Conservation (phyloP, 2,329 filamentous ascomycete genomes). For the Trichoderma arundinaceum region DNA sequence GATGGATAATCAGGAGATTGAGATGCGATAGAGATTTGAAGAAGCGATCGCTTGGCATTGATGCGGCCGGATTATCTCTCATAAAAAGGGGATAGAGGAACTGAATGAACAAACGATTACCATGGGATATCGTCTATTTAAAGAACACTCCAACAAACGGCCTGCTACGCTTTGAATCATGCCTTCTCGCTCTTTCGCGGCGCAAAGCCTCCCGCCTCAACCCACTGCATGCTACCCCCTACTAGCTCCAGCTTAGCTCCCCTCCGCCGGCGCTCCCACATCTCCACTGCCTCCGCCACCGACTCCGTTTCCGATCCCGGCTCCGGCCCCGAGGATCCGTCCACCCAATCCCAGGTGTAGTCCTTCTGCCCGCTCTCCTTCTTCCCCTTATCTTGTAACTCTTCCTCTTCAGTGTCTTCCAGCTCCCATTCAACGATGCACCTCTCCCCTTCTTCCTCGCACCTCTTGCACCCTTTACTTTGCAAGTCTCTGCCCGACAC, state of each 20-base stretch:
- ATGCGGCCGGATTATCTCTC: too few relatives aligned
- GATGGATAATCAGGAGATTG: background rate
- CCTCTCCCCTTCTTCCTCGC: constrained; percentile 37
- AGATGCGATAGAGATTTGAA: background rate
- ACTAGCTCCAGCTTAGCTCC: constrained; percentile 19
- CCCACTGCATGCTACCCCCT: constrained; percentile 10
- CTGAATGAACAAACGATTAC: background rate
- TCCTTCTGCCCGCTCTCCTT: background rate
- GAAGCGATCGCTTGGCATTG: background rate
- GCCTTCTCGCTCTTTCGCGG: background rate
- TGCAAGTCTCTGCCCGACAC: constrained; percentile 39
- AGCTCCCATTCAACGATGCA: constrained; percentile 34
- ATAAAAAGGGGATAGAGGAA: background rate
- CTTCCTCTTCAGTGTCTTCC: background rate
- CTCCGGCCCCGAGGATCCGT: constrained; percentile 3
- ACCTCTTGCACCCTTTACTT: constrained; percentile 42
- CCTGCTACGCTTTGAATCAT: background rate
- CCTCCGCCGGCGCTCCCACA: constrained; percentile 15
- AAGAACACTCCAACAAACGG: background rate
- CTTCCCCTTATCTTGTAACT: background rate
- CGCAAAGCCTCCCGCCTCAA: constrained; percentile 26
- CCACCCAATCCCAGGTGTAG: constrained; percentile 9
- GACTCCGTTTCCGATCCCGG: background rate
- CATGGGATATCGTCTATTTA: background rate
- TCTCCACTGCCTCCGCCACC: constrained; percentile 13